Evolutionary conservation across 345 rosid genomes (phyloP).

Genomic region (Gynandropsis gynandra): DNA sequence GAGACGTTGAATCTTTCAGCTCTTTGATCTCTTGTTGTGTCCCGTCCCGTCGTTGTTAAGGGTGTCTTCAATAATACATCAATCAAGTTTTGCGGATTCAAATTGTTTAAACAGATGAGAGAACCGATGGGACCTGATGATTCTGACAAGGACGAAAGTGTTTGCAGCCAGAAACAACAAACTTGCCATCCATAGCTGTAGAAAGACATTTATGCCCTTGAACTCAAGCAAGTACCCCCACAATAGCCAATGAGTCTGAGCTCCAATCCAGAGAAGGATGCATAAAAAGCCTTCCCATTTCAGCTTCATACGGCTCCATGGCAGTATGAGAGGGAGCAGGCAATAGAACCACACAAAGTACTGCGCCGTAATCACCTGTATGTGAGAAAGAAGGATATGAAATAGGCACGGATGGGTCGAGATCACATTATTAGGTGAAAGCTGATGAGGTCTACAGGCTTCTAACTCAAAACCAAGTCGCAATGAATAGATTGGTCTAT

Average conservation of each 20-base stretch:
- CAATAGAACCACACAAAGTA: constrained; percentile 95
- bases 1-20: no score
- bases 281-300: constrained; percentile 56
- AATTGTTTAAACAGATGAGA: constrained; percentile 36
- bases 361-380: constrained; percentile 74
- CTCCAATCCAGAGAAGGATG: constrained; percentile 60
- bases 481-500: no score
- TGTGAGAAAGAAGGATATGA: not conserved
- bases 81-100: constrained; percentile 18
- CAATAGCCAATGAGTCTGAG: constrained; percentile 76
- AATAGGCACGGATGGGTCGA: not conserved
- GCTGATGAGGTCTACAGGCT: not conserved
- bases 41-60: no score
- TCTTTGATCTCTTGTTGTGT: no score
- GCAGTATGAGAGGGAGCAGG: constrained; percentile 68
- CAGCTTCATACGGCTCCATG: constrained; percentile 77
- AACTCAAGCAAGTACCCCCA: constrained; percentile 93
- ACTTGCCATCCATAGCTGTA: constrained; percentile 80
- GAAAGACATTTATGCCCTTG: constrained; percentile 66
- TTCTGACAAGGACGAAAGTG: constrained; percentile 44
- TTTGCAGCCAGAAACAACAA: constrained; percentile 63
- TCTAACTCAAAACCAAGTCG: no score
- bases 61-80: not conserved
- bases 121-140: constrained; percentile 44
- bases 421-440: no score